These are phyloP conservation scores for Colletotrichum sp. DNA, from an alignment of 2,329 filamentous ascomycete species.

Conservation along the genomic window DNA sequence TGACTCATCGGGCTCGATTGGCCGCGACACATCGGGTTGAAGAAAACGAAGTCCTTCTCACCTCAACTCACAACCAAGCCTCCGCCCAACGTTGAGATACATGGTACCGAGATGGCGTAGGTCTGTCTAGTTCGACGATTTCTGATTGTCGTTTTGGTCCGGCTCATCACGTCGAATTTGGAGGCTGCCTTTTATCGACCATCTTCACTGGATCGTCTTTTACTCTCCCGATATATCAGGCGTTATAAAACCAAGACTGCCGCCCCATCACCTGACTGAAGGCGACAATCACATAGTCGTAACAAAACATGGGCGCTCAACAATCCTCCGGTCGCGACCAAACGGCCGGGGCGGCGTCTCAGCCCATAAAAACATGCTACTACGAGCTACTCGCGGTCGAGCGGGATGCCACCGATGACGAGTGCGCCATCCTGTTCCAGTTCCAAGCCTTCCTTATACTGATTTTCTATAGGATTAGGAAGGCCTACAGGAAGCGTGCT, in stretches of 20 bases:
- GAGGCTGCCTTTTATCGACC: background rate
- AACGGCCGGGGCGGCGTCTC: constrained; percentile 24
- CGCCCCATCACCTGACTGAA: background rate
- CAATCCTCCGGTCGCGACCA: constrained; percentile 52
- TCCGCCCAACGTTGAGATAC: background rate
- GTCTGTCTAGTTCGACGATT: background rate
- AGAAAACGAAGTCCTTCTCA: background rate
- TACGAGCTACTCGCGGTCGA: constrained; percentile 84
- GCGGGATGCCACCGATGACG: constrained; percentile 76
- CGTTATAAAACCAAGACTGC: background rate
- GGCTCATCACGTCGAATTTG: background rate
- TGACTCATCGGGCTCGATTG: background rate
- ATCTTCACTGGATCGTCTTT: background rate
- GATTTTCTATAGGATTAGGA: constrained; percentile 74
- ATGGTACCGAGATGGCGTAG: background rate
- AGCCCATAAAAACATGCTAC: constrained; percentile 71
- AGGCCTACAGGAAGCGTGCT: constrained; percentile 88
- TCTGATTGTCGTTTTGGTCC: background rate
- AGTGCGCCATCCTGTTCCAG: constrained; percentile 53
- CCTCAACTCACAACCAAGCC: background rate
- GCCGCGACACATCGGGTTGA: background rate
- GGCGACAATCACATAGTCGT: background rate
- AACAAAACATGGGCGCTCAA: constrained; percentile 53
- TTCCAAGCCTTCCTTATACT: background rate
- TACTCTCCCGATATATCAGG: background rate